A percentile compares a stretch with the other conserved stretches of the same genome.
Conservation (phyloP, 768 basidiomycete genomes). For the Tricholoma furcatifolium region DNA sequence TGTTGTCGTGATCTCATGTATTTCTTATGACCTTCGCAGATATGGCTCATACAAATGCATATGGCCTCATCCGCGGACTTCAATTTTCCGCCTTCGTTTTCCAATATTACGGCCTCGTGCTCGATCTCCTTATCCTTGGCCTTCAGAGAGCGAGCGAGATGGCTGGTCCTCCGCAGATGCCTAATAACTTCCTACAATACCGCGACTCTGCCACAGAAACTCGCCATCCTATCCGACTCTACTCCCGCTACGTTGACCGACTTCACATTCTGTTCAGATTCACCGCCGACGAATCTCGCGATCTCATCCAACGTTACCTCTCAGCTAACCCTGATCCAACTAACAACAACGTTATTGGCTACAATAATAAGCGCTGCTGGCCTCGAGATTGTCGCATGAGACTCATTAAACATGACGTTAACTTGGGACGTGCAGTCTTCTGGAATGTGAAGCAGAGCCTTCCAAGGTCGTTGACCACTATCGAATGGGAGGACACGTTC, state of each 20-base stretch:
- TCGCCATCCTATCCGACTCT: slow-evolving; percentile 95
- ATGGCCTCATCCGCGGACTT: slow-evolving; percentile 94
- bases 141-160: slow-evolving; percentile 98
- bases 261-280: slow-evolving; percentile 98
- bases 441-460: slow-evolving; percentile 99
- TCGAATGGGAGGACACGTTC: slow-evolving; percentile 99
- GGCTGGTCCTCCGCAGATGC: slow-evolving; percentile 97
- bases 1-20: neutral
- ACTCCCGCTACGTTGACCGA: slow-evolving; percentile 94
- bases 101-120: slow-evolving; percentile 96
- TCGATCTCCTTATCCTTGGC: slow-evolving; percentile 94
- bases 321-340: slow-evolving; percentile 98
- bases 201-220: slow-evolving; percentile 95
- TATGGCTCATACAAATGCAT: slow-evolving; percentile 98
- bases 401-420: slow-evolving; percentile 98
- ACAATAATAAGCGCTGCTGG: slow-evolving; percentile 99
- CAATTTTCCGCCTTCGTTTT: slow-evolving; percentile 99
- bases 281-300: slow-evolving; percentile 94
- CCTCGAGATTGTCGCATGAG: slow-evolving; percentile 99
- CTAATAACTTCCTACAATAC: slow-evolving; percentile 98
- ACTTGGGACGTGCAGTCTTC: slow-evolving; percentile 95
- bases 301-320: slow-evolving; percentile 96
- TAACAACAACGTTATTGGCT: slow-evolving; percentile 98
- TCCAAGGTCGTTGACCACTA: slow-evolving; percentile 93
- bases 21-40: slow-evolving; percentile 36